phyloP scores from a whole-genome alignment of 2,329 filamentous ascomycete genomes.

The Botryotinia convoluta region DNA sequence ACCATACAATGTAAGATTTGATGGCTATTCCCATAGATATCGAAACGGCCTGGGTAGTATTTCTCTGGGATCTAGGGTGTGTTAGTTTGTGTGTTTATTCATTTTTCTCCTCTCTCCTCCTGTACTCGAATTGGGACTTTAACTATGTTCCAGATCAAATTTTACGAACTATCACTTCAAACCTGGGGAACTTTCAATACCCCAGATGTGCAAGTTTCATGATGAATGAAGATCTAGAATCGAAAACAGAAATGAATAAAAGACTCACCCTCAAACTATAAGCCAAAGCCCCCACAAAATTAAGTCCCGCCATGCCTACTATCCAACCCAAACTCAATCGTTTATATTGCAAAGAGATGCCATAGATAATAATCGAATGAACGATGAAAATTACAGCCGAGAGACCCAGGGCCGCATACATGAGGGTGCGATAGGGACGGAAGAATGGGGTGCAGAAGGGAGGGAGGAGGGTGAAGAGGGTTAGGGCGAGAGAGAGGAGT shows the following conservation, averaged over 20 bases:
- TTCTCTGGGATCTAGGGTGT: conserved; percentile 32
- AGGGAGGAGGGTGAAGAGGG: conserved; percentile 33
- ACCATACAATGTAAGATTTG: conserved; percentile 38
- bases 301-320: conserved; percentile 20
- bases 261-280: conserved; percentile 22
- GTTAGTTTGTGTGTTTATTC: neutral
- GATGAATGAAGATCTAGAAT: too few relatives aligned
- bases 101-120: accelerated
- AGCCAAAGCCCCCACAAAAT: conserved; percentile 24
- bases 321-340: conserved; percentile 27
- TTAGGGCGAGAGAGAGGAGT: neutral
- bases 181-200: neutral
- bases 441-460: conserved; percentile 26
- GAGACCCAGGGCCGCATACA: conserved; percentile 32
- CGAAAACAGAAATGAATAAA: neutral
- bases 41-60: conserved; percentile 29
- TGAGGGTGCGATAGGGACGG: conserved; percentile 28
- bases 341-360: conserved; percentile 25
- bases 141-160: neutral
- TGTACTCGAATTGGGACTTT: too few relatives aligned
- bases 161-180: accelerated
- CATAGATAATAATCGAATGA: conserved; percentile 29
- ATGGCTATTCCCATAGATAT: conserved; percentile 35
- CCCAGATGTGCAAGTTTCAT: neutral
- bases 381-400: conserved; percentile 33